Base-by-base conservation (phyloP, 2,329 filamentous ascomycete species). In the Colletotrichum siamense region DNA sequence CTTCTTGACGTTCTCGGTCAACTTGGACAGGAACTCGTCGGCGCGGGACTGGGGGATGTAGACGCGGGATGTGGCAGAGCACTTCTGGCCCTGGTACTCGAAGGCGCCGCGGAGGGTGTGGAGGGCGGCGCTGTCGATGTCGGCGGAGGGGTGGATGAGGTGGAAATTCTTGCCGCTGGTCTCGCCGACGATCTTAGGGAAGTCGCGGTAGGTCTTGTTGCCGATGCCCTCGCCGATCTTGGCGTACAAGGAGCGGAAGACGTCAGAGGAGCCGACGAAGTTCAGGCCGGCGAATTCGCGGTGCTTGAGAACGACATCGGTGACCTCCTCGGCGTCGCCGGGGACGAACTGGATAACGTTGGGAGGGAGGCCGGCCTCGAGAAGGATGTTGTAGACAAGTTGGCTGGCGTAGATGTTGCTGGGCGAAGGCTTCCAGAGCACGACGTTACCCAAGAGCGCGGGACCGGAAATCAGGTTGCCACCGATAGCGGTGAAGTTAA, bases 91-190 rank as follows among this genome's bases (percentile, higher is more conserved):
- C 75, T 88, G 86, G 80, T 87, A 90, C 81, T 90, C 88, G 77
- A 89, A 90, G 1, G 87, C 85, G 22, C 85, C 87, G 26, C 88
- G 85, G 64, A 89, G 85, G 4, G 88, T 89, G 77, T 88, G 85
- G 55, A 85, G 80, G 12, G 83, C 88, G 1, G 87, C 87, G 76
- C 86, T 88, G n/a, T 82, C 80, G 55, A 89, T 79, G 74, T 89
- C 87, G 15, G 87, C 88, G 3, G 87, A 86, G 0, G 82, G 77
- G 80, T 90, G 88, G 49, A 90, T 77, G 22, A 90, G 80, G 55
- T 88, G 87, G 83, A 89, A 90, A 81, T 90, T 90, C 85, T 90
- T 90, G 67, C 88, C 88, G 67, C 87, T 85, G 1, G 88, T 90
- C 83, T 90, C 88, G 71, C 88, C 88, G 3, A 90, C 86, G 34